Percentiles rank a stretch among this genome's conserved stretches.
phyloP scores from a whole-genome alignment of 2,329 filamentous ascomycete genomes.

The Rhynchosporium graminicola region DNA sequence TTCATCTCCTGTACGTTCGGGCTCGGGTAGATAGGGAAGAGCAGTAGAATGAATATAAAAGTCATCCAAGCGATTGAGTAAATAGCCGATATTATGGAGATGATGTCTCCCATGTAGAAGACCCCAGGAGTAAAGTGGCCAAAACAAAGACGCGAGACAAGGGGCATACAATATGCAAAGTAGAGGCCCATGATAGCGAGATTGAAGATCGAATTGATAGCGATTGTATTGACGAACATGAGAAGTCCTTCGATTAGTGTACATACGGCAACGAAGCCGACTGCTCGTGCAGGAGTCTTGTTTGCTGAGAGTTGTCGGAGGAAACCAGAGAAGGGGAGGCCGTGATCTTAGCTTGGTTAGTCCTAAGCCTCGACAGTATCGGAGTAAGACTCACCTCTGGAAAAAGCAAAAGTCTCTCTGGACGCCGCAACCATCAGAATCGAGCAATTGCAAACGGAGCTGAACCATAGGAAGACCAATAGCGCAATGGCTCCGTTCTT shows the following conservation, averaged over 20 bases:
- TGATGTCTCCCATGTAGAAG: conserved; percentile 38
- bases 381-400: conserved; percentile 32
- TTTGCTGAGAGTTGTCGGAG: conserved; percentile 37
- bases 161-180: conserved; percentile 41
- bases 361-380: background rate
- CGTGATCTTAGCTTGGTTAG: conserved; percentile 34
- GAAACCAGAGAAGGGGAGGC: conserved; percentile 37
- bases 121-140: conserved; percentile 38
- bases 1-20: conserved; percentile 38
- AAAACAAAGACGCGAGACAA: conserved; percentile 37
- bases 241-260: conserved; percentile 39
- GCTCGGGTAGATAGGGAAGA: conserved; percentile 36
- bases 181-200: conserved; percentile 41
- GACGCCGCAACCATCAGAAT: conserved; percentile 41
- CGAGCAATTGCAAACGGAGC: conserved; percentile 39
- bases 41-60: conserved; percentile 38
- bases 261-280: conserved; percentile 36
- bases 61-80: conserved; percentile 40
- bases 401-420: conserved; percentile 39
- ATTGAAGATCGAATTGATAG: conserved; percentile 42
- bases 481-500: conserved; percentile 49
- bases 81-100: conserved; percentile 34
- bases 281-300: conserved; percentile 38
- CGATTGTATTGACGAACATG: conserved; percentile 41
- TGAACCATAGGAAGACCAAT: conserved; percentile 38